These are phyloP conservation scores for Periglandula ipomoeae DNA, from an alignment of 2,329 filamentous ascomycete genomes.

Conservation along the genomic window DNA sequence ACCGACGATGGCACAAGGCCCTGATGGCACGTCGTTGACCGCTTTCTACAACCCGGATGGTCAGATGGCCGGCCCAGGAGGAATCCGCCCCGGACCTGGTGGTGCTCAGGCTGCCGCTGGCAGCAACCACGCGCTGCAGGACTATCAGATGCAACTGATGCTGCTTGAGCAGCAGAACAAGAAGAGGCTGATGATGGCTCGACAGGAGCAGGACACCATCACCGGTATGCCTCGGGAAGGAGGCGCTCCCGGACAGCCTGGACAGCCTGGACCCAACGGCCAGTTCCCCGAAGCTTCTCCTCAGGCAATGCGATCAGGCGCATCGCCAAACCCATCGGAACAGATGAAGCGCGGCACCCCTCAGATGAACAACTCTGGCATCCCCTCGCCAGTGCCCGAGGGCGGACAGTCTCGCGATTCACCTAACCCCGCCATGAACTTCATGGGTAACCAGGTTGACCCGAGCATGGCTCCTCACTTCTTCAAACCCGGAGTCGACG, in stretches of 20 bases:
- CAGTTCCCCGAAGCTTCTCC: constrained; percentile 65
- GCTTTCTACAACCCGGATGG: constrained; percentile 53
- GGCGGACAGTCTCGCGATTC: constrained; percentile 57
- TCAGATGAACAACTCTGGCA: constrained; percentile 59
- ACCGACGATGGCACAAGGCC: constrained; percentile 68
- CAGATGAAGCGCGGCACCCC: constrained; percentile 73
- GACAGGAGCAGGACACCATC: constrained; percentile 63
- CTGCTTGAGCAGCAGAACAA: constrained; percentile 81
- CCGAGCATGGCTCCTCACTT: constrained; percentile 51
- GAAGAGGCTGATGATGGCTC: constrained; percentile 75
- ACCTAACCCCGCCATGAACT: constrained; percentile 52
- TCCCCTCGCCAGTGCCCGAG: constrained; percentile 65
- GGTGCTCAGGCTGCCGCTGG: constrained; percentile 36
- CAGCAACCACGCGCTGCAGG: constrained; percentile 73
- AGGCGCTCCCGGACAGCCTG: constrained; percentile 38
- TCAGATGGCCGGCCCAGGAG: constrained; percentile 47
- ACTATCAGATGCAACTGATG: constrained; percentile 88
- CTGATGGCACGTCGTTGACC: constrained; percentile 50
- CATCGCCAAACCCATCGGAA: constrained; percentile 68
- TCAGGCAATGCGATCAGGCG: constrained; percentile 56
- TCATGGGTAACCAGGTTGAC: constrained; percentile 55
- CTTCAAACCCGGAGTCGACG: constrained; percentile 44
- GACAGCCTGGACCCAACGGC: constrained; percentile 50
- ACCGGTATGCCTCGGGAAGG: constrained; percentile 41
- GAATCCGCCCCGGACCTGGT: constrained; percentile 47